Evolutionary conservation across 495 filamentous ascomycete genomes (phyloP).

Genomic region (Platismatia glauca): DNA sequence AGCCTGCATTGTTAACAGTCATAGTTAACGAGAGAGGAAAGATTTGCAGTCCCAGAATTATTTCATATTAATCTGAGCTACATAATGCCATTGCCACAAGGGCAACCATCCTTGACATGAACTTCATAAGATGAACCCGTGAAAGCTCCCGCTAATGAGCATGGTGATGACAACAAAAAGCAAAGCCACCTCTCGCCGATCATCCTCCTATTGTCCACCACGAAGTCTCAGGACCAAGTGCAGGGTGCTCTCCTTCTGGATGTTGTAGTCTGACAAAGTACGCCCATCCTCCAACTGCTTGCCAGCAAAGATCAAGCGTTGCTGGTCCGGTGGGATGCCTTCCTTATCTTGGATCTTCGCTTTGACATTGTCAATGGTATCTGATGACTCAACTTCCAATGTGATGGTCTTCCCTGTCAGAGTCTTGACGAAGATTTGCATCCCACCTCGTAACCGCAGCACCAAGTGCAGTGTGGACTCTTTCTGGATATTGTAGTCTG

Average conservation of each 20-base stretch:
- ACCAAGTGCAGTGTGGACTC: constrained; percentile 97
- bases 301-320: constrained; percentile 83
- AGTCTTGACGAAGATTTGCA: constrained; percentile 95
- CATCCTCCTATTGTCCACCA: constrained; percentile 57
- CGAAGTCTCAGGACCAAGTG: constrained; percentile 83
- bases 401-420: constrained; percentile 90
- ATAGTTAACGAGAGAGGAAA: not conserved
- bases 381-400: constrained; percentile 77
- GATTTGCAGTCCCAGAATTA: not conserved
- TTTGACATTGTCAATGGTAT: constrained; percentile 93
- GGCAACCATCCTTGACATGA: constrained; percentile 1
- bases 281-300: constrained; percentile 85
- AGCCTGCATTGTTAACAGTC: not conserved
- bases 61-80: constrained; percentile 17
- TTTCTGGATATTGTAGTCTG: constrained; percentile 99
- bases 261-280: constrained; percentile 83
- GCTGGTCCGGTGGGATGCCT: constrained; percentile 82
- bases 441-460: constrained; percentile 92
- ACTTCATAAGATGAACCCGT: not conserved
- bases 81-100: constrained; percentile 4
- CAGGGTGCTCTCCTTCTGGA: constrained; percentile 85
- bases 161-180: constrained; percentile 3
- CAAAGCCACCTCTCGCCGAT: not conserved
- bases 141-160: constrained; percentile 19
- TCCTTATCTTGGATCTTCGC: constrained; percentile 90